Percentiles rank a stretch among this genome's conserved stretches.
Evolutionary conservation across 768 basidiomycete genomes (phyloP).

Genomic region (Boletus rubescentipes): DNA sequence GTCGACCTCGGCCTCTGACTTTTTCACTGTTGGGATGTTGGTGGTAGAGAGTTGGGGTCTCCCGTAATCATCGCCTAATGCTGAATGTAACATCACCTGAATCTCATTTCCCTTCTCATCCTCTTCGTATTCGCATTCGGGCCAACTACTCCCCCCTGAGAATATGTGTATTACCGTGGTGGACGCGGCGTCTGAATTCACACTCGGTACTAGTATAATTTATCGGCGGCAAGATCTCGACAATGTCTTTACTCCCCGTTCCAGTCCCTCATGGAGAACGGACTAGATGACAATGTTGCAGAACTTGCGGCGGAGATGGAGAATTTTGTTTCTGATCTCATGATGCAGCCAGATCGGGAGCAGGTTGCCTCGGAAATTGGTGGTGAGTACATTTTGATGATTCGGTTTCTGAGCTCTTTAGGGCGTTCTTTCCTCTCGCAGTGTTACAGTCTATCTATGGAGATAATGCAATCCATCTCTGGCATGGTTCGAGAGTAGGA

Average conservation of each 20-base stretch:
- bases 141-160: not conserved
- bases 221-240: constrained; percentile 3
- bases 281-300: constrained; percentile 3
- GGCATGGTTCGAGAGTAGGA: constrained; percentile 39
- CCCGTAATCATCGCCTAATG: not conserved
- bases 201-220: too few relatives aligned
- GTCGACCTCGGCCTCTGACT: not conserved
- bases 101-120: too few relatives aligned
- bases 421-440: constrained; percentile 9
- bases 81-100: too few relatives aligned
- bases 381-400: constrained; percentile 29
- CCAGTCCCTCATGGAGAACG: constrained; percentile 17
- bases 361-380: constrained; percentile 48
- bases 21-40: not conserved
- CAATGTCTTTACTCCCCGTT: constrained; percentile 8
- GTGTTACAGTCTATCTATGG: constrained; percentile 87
- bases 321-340: constrained; percentile 30
- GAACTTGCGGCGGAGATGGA: constrained; percentile 22
- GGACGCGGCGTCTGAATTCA: constrained; percentile 8
- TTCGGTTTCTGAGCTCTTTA: not conserved
- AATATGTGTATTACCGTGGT: not conserved
- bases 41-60: not conserved
- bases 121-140: too few relatives aligned
- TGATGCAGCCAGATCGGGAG: constrained; percentile 39
- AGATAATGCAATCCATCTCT: constrained; percentile 59